A percentile compares a stretch with the other conserved stretches of the same genome.
phyloP scores from a whole-genome alignment of 140 eudicot genomes.

The Flaveria floridana region DNA sequence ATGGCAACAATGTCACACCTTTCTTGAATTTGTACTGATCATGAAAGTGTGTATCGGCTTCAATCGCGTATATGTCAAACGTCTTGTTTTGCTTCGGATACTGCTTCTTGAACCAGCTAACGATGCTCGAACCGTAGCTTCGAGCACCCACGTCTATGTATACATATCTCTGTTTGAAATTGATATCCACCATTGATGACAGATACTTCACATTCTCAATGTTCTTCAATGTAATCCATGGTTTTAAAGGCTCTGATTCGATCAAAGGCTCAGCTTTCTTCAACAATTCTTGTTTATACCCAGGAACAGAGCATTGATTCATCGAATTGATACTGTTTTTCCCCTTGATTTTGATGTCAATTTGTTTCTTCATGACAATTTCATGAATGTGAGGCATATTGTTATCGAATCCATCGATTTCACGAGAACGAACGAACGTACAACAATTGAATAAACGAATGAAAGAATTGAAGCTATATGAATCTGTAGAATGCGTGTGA shows the following conservation, averaged over 20 bases:
- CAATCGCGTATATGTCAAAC: slow-evolving; percentile 82
- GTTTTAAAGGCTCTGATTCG: slow-evolving; percentile 68
- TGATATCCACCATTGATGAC: slow-evolving; percentile 72
- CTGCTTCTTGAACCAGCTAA: slow-evolving; percentile 90
- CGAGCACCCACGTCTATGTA: slow-evolving; percentile 90
- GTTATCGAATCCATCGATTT: slow-evolving; percentile 44
- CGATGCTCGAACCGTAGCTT: slow-evolving; percentile 94
- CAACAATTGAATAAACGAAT: slow-evolving; percentile 72
- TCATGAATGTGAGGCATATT: slow-evolving; percentile 47
- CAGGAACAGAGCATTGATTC: slow-evolving; percentile 46
- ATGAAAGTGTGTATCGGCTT: slow-evolving; percentile 74
- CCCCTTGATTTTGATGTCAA: slow-evolving; percentile 24
- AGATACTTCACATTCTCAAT: slow-evolving; percentile 67
- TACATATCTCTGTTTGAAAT: slow-evolving; percentile 62
- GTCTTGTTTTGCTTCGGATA: slow-evolving; percentile 90
- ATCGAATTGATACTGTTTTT: background rate
- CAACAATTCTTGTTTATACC: slow-evolving; percentile 56
- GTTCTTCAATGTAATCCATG: slow-evolving; percentile 87
- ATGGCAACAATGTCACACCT: slow-evolving; percentile 70
- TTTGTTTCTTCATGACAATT: slow-evolving; percentile 54
- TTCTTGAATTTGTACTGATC: slow-evolving; percentile 67
- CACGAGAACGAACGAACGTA: slow-evolving; percentile 50
- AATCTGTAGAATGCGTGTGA: slow-evolving; percentile 62
- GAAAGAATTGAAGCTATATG: slow-evolving; percentile 78
- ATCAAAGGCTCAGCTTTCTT: slow-evolving; percentile 74